Evolutionary conservation across 768 basidiomycete genomes (phyloP).

Genomic region (Melanogaster broomeanus): DNA sequence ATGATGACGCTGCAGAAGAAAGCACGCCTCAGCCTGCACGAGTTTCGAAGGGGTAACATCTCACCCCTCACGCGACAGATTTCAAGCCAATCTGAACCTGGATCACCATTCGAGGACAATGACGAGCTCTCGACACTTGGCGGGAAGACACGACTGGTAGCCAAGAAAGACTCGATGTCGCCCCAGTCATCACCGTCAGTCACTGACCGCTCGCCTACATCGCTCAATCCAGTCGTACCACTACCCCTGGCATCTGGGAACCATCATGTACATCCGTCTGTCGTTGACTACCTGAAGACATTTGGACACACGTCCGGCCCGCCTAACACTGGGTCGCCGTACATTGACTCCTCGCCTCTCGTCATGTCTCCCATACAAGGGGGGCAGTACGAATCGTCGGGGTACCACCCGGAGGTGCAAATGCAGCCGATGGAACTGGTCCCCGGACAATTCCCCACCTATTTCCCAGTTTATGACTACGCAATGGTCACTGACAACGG

Average conservation of each 20-base stretch:
- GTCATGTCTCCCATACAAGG: conserved; percentile 20
- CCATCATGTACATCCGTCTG: conserved; percentile 58
- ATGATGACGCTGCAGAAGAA: conserved; percentile 66
- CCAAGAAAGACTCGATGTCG: conserved; percentile 59
- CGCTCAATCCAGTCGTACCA: conserved; percentile 72
- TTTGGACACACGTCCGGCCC: conserved; percentile 41
- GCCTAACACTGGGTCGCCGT: conserved; percentile 24
- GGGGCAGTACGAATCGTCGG: conserved; percentile 19
- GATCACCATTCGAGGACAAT: conserved; percentile 50
- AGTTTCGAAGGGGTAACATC: conserved; percentile 59
- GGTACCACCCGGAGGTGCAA: conserved; percentile 19
- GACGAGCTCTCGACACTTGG: conserved; percentile 67
- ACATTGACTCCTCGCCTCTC: conserved; percentile 24
- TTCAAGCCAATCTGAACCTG: conserved; percentile 39
- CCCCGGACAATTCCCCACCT: conserved; percentile 54
- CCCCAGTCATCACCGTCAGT: conserved; percentile 42
- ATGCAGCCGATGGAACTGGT: conserved; percentile 35
- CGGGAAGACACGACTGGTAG: conserved; percentile 65
- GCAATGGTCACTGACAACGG: conserved; percentile 36
- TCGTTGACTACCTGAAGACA: conserved; percentile 68
- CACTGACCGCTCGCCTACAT: conserved; percentile 67
- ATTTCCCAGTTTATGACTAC: conserved; percentile 80
- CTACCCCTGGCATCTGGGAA: conserved; percentile 57
- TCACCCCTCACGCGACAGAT: conserved; percentile 41
- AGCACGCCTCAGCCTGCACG: conserved; percentile 64